Evolutionary conservation across 345 rosid genomes (phyloP), one percentile per base, ranked within the genome.

Genomic region (Gossypium rotundifolium): DNA sequence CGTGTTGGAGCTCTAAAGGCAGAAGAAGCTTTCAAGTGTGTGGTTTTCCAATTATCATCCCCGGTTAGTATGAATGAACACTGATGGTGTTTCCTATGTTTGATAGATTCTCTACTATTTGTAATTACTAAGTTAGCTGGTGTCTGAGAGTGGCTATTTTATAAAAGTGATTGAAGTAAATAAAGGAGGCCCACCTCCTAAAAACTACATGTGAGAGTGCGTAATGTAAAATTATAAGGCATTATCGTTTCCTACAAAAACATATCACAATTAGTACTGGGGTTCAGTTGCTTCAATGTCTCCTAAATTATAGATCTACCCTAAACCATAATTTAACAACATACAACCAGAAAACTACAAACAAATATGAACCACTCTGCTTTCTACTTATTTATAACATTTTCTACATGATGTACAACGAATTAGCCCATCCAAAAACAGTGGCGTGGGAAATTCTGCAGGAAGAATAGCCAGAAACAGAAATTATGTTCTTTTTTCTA

Each of bases 1-100:
- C 52, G 94, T 90, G 70, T 76, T 90, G 90, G 94, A 90, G 89
- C 92, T 90, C 75, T 88, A 81, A 74, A 65, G 71, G 81, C 65
- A 63, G 79, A 74, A 45, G 84, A 72, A 72, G 82, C 75, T 63
- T 45, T 62, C 25, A 81, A 70, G 65, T 14, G 65, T 14, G 10
- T 40, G 60, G 60, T n/a, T 38, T 60, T 13, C 20, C 6, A 59
- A 60, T 12, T 69, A 18, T 51, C 70, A 52, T 72, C 64, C 42
- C 7, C 11, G 13, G 54, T 45, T 66, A 63, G 49, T 7, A 69
- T 57, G 16, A 54, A 59, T 51, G 55, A 54, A 74, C 48, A 29
- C 53, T 45, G 38, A 54, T 29, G 70, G 51, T 49, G 58, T 33
- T 7, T 58, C 63, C 70, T 42, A 51, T 79, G 76, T 68, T 81